A percentile compares a stretch with the other conserved stretches of the same genome.
These are phyloP conservation scores for Termitomyces eurrhizus DNA, from an alignment of 768 basidiomycete species.

Conservation along the genomic window DNA sequence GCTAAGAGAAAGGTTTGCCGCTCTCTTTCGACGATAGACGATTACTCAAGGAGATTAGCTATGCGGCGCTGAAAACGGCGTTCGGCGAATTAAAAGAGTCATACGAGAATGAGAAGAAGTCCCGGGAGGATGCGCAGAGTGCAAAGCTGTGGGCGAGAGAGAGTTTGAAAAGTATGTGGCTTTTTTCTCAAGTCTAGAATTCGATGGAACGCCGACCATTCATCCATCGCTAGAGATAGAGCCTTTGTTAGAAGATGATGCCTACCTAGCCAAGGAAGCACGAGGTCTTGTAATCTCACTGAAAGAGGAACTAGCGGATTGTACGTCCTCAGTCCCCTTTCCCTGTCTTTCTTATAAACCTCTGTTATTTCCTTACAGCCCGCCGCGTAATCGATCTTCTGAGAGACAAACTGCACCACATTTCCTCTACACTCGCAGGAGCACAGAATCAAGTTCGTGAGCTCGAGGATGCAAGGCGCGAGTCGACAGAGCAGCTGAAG, in stretches of 20 bases:
- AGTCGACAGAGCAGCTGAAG: not conserved
- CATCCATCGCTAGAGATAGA: slow-evolving; percentile 4
- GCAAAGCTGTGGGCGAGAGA: too few species aligned
- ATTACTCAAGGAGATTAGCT: too few species aligned
- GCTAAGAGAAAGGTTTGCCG: too few species aligned
- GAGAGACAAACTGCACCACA: too few species aligned
- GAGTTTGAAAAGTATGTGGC: slow-evolving; percentile 3
- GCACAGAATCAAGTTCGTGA: too few species aligned
- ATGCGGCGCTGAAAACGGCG: too few species aligned
- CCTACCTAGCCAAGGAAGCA: slow-evolving; percentile 19
- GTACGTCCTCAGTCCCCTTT: slow-evolving; percentile 16
- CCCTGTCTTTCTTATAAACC: not conserved
- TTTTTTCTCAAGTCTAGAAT: not conserved
- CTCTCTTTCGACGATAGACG: too few species aligned
- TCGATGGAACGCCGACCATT: not conserved
- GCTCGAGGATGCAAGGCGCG: too few species aligned
- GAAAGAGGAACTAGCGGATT: slow-evolving; percentile 24
- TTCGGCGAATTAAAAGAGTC: too few species aligned
- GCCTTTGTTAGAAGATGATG: not conserved
- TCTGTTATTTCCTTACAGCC: slow-evolving; percentile 18
- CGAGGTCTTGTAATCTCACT: slow-evolving; percentile 21
- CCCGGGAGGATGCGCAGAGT: too few species aligned
- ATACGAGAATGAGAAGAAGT: too few species aligned
- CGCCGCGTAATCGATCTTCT: slow-evolving; percentile 3
- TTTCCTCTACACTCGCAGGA: too few species aligned